Base-by-base conservation (phyloP, 164 flowering plant genomes). In the Aristolochia contorta region DNA sequence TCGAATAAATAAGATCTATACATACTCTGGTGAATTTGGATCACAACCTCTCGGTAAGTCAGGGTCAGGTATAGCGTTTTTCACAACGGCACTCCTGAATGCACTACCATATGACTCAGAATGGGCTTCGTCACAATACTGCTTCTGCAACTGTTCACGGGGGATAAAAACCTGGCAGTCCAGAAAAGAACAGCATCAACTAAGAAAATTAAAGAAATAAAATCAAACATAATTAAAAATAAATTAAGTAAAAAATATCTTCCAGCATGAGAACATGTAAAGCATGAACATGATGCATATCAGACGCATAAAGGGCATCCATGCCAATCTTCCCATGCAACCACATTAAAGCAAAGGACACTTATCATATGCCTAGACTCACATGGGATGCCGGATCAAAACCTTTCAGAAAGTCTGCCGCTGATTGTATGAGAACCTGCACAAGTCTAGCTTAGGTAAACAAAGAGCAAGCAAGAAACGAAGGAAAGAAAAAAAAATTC, bases 381-480 rank as follows among this genome's bases (percentile, higher is more conserved):
- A 93, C 99, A 63, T 74, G 79, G 32, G 77, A 67, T 60, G 94
- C 79, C 50, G 89, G 81, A 72, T 93, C 91, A 81, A 82, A 82
- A 12, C 71, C 74, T 62, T 76, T 84, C 47, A 85, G 76, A 63
- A 82, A 87, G 67, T 79, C 91, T 59, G 65, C 68, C 51, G 82
- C 84, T 37, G 94, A 78, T 57, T 74, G 86, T 67, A 80, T 83
- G 43, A 84, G 79, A 65, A 85, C 63, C 98, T 87, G 96, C 55
- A 54, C 5, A 41, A 56, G 10, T 18, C 25, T 56, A 4, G 58
- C 19, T 49, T 5, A 49, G 2, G 8, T 49, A 2, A 54, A 53
- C 32, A 25, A 48, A 47, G 24, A 57, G 53, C 19, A 10, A 25
- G 45, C 47, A 21, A 25, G 27, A 6, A 60, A 21, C 18, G 45